These are phyloP conservation scores for Quercus berberidifolia DNA, from an alignment of 306 rosid species.

Conservation along the genomic window DNA sequence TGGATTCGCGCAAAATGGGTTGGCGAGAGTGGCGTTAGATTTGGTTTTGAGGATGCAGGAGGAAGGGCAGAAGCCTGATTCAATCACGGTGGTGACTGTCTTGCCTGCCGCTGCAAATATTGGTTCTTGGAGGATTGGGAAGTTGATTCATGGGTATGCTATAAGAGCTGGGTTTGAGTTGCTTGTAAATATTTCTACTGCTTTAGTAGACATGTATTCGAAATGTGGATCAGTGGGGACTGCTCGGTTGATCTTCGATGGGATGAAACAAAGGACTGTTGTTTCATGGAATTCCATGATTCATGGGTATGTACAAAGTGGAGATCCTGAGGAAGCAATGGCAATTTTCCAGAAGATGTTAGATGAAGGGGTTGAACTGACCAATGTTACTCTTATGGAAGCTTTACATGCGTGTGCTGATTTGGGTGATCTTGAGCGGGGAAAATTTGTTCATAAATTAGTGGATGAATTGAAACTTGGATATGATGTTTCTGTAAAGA, in stretches of 20 bases:
- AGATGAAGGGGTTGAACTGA: conserved; percentile 62
- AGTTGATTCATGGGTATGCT: conserved; percentile 65
- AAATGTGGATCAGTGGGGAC: conserved; percentile 63
- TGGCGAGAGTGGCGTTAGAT: conserved; percentile 47
- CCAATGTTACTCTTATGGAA: conserved; percentile 73
- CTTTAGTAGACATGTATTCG: conserved; percentile 76
- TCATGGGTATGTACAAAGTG: conserved; percentile 68
- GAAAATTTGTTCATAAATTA: conserved; percentile 54
- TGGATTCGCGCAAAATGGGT: conserved; percentile 80
- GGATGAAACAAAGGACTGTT: conserved; percentile 61
- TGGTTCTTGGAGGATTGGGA: conserved; percentile 61
- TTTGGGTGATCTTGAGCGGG: conserved; percentile 68
- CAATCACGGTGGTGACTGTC: conserved; percentile 72
- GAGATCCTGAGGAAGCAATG: conserved; percentile 63
- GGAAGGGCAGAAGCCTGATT: conserved; percentile 63
- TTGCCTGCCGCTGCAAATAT: conserved; percentile 82
- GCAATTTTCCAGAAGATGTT: conserved; percentile 55
- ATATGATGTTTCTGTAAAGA: conserved; percentile 60
- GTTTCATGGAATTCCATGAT: conserved; percentile 94
- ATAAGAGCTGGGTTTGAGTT: conserved; percentile 61
- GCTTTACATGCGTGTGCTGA: conserved; percentile 80
- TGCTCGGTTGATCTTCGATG: conserved; percentile 51
- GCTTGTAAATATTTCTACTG: conserved; percentile 58
- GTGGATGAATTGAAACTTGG: conserved; percentile 44
- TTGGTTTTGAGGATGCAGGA: conserved; percentile 67